Evolutionary conservation across 140 eudicot genomes (phyloP), one percentile per base, ranked within the genome.

Genomic region (Oenanthe javanica): DNA sequence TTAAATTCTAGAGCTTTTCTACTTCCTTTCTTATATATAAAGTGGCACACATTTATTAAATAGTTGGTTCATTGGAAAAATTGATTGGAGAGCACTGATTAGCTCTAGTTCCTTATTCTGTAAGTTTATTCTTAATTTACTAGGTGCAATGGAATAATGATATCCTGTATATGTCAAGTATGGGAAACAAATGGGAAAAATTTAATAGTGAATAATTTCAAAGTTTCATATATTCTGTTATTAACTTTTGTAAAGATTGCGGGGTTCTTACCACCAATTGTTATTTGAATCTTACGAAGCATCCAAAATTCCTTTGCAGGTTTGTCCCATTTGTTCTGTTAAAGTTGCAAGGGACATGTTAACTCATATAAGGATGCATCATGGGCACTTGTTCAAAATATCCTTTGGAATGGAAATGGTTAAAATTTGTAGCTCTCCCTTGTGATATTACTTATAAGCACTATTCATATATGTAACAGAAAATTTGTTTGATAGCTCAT

Each of bases 341-440:
- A 91, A 88, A 85, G 90, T 93, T 83, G 72, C 93, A 70, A 83
- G 96, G 81, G 92, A 90, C 76, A 84, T 93, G 96, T 79, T 93
- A 82, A 91, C 88, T 87, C 97, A 91, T 86, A 87, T 93, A 82
- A 93, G 90, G 40, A 79, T 88, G 78, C 96, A 89, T 51, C 98
- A 93, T 77, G 98, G 89, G 79, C 91, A 90, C 83, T 83, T 93
- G 49, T 85, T 93, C 69, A 91, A 87, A 90, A 90, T 93, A 91
- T 88, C 96, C 97, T 91, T 93, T 72, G 47, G 36, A 63, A 31
- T 80, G 5, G 13, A 49, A 79, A 38, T 19, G 5, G 45, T 46
- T 45, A 45, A 43, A 8, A 45, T 46, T 46, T 79, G 48, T 78
- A 72, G 77, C 25, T 48, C 27, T 16, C 19, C 48, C 19, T 64